Evolutionary conservation across 805 yeast species (phyloP).

Genomic region (Candida qinlingensis): DNA sequence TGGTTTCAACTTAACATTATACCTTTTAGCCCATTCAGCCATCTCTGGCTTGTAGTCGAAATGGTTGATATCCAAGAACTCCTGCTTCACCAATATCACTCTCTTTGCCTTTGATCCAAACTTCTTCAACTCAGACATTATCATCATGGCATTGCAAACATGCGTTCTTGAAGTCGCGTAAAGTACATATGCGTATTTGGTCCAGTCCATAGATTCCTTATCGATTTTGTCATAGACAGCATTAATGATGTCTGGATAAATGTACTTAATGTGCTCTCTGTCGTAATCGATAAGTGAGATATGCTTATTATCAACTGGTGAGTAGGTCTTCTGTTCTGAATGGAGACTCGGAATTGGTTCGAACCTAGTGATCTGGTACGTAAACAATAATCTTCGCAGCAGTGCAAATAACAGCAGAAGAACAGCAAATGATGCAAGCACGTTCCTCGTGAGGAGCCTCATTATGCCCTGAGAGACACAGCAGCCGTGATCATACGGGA

Average conservation of each 20-base stretch:
- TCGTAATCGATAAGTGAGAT: conserved; percentile 13
- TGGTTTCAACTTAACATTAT: conserved; percentile 14
- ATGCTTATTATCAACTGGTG: neutral
- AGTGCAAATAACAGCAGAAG: no score
- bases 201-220: conserved; percentile 32
- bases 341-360: neutral
- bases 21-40: conserved; percentile 1
- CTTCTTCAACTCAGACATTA: conserved; percentile 36
- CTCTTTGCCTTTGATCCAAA: conserved; percentile 38
- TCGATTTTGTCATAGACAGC: conserved; percentile 13
- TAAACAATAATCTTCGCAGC: no score
- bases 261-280: conserved; percentile 16
- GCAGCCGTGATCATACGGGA: no score
- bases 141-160: conserved; percentile 46
- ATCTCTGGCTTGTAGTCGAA: conserved; percentile 7
- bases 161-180: conserved; percentile 52
- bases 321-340: neutral
- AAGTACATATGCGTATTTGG: conserved; percentile 48
- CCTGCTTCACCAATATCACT: conserved; percentile 37
- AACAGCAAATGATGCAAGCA: no score
- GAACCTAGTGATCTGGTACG: no score
- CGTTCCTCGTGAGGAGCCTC: no score
- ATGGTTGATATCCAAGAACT: conserved; percentile 18
- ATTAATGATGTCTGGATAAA: conserved; percentile 21
- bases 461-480: no score